phyloP scores from a whole-genome alignment of 2,329 filamentous ascomycete genomes.

The Aspergillus sp. region DNA sequence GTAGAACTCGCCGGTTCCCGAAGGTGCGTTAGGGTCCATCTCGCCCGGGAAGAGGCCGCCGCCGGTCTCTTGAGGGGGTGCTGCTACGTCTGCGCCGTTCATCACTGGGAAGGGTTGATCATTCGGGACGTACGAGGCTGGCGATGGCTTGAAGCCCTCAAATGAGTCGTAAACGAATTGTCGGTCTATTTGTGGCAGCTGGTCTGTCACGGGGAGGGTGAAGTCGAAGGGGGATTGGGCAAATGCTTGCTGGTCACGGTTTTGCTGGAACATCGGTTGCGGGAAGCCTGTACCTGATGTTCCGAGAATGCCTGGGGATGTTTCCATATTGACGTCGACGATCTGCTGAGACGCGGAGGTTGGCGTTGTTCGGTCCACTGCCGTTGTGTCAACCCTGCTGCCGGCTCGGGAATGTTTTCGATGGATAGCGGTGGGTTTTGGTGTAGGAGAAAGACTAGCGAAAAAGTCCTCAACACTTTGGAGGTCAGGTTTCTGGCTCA shows the following conservation, averaged over 20 bases:
- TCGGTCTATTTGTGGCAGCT: constrained; percentile 68
- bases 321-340: constrained; percentile 30
- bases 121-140: constrained; percentile 28
- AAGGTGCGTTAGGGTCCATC: constrained; percentile 34
- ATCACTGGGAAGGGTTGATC: constrained; percentile 30
- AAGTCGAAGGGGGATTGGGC: constrained; percentile 39
- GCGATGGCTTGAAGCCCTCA: constrained; percentile 50
- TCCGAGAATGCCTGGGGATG: constrained; percentile 29
- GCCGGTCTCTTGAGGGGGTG: constrained; percentile 20
- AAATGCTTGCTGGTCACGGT: constrained; percentile 26
- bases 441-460: constrained; percentile 69
- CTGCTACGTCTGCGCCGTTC: constrained; percentile 23
- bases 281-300: constrained; percentile 37
- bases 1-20: constrained; percentile 39
- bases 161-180: constrained; percentile 77
- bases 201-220: constrained; percentile 36
- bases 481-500: constrained; percentile 86
- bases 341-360: constrained; percentile 21
- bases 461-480: constrained; percentile 95
- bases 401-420: constrained; percentile 34
- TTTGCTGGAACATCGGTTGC: constrained; percentile 34
- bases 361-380: constrained; percentile 28
- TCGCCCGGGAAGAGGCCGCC: constrained; percentile 36
- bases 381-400: constrained; percentile 26
- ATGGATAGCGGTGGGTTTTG: constrained; percentile 47